Percentiles rank a stretch among this genome's conserved stretches.
Conservation (phyloP, 176 grass and related monocot genomes). For the Carex scoparia region DNA sequence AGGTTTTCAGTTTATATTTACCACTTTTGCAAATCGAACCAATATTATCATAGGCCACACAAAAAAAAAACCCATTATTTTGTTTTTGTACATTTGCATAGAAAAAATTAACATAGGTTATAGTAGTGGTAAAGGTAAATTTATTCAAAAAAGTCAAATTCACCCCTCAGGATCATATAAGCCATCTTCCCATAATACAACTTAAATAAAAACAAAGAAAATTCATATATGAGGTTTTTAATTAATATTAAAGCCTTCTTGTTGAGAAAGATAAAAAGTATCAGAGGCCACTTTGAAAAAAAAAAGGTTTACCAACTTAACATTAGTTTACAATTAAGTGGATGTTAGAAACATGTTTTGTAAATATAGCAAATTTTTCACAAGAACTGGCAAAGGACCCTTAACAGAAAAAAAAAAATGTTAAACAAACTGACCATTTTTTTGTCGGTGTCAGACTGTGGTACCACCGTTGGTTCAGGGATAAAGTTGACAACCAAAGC, state of each 20-base stretch:
- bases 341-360: not conserved
- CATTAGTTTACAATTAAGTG: not conserved
- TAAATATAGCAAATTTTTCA: not conserved
- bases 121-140: not conserved
- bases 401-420: not conserved
- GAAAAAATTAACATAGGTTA: not conserved
- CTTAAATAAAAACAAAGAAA: not conserved
- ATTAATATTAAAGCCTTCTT: not conserved
- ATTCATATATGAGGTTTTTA: not conserved
- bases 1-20: not conserved
- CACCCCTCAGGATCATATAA: not conserved
- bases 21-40: not conserved
- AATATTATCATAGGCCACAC: not conserved
- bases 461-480: constrained; percentile 69
- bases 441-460: constrained; percentile 35
- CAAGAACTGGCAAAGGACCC: not conserved
- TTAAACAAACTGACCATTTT: constrained; percentile 40
- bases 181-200: not conserved
- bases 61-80: not conserved
- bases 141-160: constrained; percentile 1
- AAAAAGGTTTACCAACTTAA: not conserved
- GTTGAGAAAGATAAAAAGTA: not conserved
- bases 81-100: not conserved
- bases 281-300: not conserved
- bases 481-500: constrained; percentile 79